Percentiles rank a stretch among this genome's conserved stretches.
Evolutionary conservation across 1,284 basidiomycete genomes (phyloP).

Genomic region (Xerocomus tenax): DNA sequence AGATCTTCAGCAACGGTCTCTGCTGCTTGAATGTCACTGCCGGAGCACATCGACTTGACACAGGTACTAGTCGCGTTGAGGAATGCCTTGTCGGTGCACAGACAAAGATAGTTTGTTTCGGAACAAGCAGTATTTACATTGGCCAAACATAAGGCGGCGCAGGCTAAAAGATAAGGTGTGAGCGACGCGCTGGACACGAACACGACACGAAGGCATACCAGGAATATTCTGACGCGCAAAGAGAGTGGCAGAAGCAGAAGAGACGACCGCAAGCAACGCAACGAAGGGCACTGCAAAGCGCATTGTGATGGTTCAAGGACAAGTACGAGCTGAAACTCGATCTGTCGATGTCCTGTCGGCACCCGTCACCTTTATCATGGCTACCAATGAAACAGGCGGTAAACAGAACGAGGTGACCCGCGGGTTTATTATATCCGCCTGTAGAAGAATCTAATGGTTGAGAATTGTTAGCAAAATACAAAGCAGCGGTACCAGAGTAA

Average conservation of each 20-base stretch:
- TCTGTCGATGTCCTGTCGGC: not conserved
- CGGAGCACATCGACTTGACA: constrained; percentile 39
- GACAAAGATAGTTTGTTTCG: constrained; percentile 40
- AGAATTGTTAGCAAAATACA: too few species aligned
- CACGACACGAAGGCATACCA: constrained; percentile 24
- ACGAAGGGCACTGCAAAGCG: constrained; percentile 36
- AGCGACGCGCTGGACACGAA: not conserved
- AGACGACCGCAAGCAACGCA: constrained; percentile 33
- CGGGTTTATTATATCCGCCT: not conserved
- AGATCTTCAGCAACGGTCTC: constrained; percentile 36
- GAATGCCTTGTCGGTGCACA: constrained; percentile 44
- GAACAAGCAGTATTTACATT: constrained; percentile 38
- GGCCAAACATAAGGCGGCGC: constrained; percentile 41
- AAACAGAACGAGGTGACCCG: not conserved
- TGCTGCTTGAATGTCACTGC: constrained; percentile 42
- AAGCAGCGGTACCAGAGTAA: too few species aligned
- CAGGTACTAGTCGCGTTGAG: constrained; percentile 41
- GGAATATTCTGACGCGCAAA: constrained; percentile 35
- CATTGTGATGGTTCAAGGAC: constrained; percentile 36
- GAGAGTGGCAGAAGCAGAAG: constrained; percentile 33
- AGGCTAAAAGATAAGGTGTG: constrained; percentile 31
- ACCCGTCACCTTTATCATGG: not conserved
- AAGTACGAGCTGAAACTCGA: constrained; percentile 1
- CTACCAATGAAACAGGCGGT: not conserved
- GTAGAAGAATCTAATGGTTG: not conserved